These are phyloP conservation scores for Hypoxylon sp. DNA, from an alignment of 2,329 filamentous ascomycete species.

Conservation along the genomic window DNA sequence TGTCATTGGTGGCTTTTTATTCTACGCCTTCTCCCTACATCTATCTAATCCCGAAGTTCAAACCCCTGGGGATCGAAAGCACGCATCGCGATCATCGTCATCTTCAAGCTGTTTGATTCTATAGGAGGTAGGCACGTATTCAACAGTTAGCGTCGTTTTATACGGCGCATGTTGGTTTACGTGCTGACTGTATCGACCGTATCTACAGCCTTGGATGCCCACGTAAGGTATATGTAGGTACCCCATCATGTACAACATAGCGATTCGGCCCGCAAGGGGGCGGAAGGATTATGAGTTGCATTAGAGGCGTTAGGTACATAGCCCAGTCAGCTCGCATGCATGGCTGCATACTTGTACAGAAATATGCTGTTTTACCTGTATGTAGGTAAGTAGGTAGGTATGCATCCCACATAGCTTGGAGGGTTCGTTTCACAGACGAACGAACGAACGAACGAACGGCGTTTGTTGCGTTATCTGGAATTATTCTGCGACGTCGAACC, in stretches of 20 bases:
- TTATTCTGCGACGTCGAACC: constrained; percentile 10
- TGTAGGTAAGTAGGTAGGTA: no score
- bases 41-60: constrained; percentile 10
- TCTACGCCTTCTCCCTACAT: background rate
- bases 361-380: no score
- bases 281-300: constrained; percentile 44
- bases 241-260: constrained; percentile 33
- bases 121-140: background rate
- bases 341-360: constrained; percentile 4
- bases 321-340: constrained; percentile 4
- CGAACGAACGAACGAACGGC: background rate
- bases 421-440: constrained; percentile 11
- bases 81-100: constrained; percentile 21
- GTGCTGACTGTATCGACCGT: constrained; percentile 19
- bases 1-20: constrained; percentile 16
- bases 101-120: background rate
- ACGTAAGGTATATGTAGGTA: constrained; percentile 3
- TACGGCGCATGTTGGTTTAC: background rate
- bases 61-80: constrained; percentile 19
- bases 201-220: constrained; percentile 7
- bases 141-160: background rate
- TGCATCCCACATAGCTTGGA: background rate
- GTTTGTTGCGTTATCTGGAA: constrained; percentile 9
- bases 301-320: constrained; percentile 5
- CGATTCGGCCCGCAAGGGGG: constrained; percentile 41